Conservation (phyloP, 2,329 filamentous ascomycete genomes). For the Cordyceps pruinosa region DNA sequence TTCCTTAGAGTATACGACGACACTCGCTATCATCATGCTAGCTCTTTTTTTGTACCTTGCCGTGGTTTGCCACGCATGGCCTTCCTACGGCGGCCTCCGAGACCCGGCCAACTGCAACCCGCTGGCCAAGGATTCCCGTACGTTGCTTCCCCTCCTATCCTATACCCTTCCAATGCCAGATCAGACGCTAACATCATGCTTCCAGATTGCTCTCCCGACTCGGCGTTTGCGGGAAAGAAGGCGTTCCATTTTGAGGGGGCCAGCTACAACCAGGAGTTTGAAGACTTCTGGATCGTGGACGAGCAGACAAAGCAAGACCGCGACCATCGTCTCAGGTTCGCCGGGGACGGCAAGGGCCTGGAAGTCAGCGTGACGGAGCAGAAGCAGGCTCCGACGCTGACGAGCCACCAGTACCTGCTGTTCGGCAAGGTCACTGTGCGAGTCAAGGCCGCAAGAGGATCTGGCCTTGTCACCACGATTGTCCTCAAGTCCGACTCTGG, state of each 20-base stretch:
- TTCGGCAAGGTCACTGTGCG: constrained; percentile 68
- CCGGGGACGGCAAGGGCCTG: constrained; percentile 22
- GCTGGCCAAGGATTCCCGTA: constrained; percentile 21
- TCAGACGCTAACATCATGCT: not conserved
- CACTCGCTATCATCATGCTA: not conserved
- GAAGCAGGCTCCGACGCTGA: constrained; percentile 55
- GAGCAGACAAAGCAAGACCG: constrained; percentile 27
- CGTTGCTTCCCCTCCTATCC: not conserved
- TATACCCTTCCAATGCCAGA: too few relatives aligned
- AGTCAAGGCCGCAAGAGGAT: constrained; percentile 63
- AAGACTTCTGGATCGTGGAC: constrained; percentile 24
- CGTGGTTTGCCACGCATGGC: constrained; percentile 3
- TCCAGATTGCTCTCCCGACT: constrained; percentile 53
- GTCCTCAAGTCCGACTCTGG: constrained; percentile 71
- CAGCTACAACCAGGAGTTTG: constrained; percentile 33
- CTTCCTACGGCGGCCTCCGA: constrained; percentile 6
- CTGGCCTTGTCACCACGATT: constrained; percentile 69
- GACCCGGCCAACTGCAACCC: constrained; percentile 15
- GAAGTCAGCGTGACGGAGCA: constrained; percentile 49
- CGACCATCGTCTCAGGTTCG: constrained; percentile 20
- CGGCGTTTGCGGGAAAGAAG: constrained; percentile 53
- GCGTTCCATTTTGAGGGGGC: constrained; percentile 58
- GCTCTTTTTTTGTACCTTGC: not conserved
- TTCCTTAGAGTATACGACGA: not conserved
- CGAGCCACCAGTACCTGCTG: constrained; percentile 72